Base-by-base conservation (phyloP, 2,329 filamentous ascomycete species). In the Blastomyces parvus region DNA sequence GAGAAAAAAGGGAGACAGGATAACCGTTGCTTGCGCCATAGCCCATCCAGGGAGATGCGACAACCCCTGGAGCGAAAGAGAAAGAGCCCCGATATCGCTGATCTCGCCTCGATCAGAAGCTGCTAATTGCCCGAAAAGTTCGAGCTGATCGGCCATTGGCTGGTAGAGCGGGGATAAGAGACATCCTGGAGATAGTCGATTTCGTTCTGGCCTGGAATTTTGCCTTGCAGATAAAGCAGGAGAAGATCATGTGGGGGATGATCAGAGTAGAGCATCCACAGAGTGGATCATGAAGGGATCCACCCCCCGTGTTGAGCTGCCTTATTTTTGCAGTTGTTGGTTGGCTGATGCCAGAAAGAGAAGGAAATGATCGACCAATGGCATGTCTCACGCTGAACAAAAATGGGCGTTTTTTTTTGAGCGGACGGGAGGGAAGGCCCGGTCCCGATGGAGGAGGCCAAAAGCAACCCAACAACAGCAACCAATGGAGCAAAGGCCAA, bases 201-300 rank as follows among this genome's bases (percentile, higher is more conserved):
- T 66, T 66, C 59, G 64, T 50, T 64, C 60, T 59, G 27, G 57
- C 36, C 64, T 62, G 57, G 53, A 59, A 57, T 48, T 52, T 59
- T 40, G 56, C 64, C 64, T 55, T 55, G 50, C 33, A 61, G 50
- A 61, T 52, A 55, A 40, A 53, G 22, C 46, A 53, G 38, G 59
- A 53, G 52, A 30, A 52, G 60, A 62, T 59, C 46, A 61, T 52
- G 59, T 52, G 60, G 50, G 50, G 60, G 48, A 46, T 25, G 11
- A 62, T 55, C 22, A 50, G 27, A 22, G 17, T 19, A 30, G 36
- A 53, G 44, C 46, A 40, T 55, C 27, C 25, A 33, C 33, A 36
- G 33, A 36, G 7, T 36, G 33, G 33, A 36, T 36, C 33, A 8
- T 9, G 7, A 9, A 8, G 33, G 7, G 36, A 38, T 38, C 9